Base-by-base conservation (phyloP, 2,329 filamentous ascomycete genomes). In the Venturiaceae sp. region DNA sequence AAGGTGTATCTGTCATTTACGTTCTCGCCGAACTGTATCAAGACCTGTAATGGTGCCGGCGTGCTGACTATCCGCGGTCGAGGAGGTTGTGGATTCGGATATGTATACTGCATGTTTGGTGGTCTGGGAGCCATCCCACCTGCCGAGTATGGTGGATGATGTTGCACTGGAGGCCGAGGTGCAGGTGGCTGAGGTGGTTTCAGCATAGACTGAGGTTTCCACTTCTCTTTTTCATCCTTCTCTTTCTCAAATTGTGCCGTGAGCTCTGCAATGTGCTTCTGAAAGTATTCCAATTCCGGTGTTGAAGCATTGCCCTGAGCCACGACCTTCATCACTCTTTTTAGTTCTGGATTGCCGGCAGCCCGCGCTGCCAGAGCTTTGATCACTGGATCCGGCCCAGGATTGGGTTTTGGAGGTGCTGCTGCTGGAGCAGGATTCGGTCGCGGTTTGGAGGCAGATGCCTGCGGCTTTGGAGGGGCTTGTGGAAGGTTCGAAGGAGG, bases 291-390 rank as follows among this genome's bases (percentile, higher is more conserved):
- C 13, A 94, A 74, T 68, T 94, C 87, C 14, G 84, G 81, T 37
- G 83, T 80, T 13, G 82, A 83, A 0, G 89, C 89, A 63, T 86
- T 81, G 1, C 88, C 88, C 30, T 85, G 84, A 0, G 89, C 89
- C 0, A 94, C 89, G 57, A 88, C 83, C 69, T 90, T 90, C 89
- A 94, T 94, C 0, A 94, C 76, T 36, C 87, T 84, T 59, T 90
- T 85, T 9, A 94, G 75, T 58, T 86, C 80, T 0, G 84, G 80
- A 67, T 94, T 87, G 28, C 82, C 83, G 0, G 86, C 87, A 6
- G 89, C 89, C 63, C 83, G 83, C 65, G 89, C 86, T 0, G 89
- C 89, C 28, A 94, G 75, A 62, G 88, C 84, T 55, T 90, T 85
- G 58, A 94, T 92, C 46, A 94, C 90, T 0, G 88, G 88, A 66